These are phyloP conservation scores for Leishmania aethiopica DNA, from an alignment of 208 protist genomes.

Conservation along the genomic window DNA sequence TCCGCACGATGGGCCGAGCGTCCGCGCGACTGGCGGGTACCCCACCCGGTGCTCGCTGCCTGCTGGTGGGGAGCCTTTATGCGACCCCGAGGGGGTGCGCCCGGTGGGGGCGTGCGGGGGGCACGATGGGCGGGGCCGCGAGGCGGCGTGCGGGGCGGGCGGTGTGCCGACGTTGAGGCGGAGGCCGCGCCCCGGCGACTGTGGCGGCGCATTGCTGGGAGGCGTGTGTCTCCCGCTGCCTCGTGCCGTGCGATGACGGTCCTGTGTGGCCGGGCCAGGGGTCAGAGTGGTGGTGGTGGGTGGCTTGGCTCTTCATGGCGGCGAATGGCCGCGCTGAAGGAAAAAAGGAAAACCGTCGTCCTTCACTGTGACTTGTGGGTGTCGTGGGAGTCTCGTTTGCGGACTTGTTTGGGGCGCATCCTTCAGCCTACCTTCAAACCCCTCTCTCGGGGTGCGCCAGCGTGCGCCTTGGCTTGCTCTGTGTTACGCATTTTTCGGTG, in stretches of 20 bases:
- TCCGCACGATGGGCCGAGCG: not conserved
- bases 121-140: too few species aligned
- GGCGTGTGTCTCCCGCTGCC: not conserved
- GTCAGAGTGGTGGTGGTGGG: not conserved
- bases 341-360: not conserved
- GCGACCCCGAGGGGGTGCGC: not conserved
- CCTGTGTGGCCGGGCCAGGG: not conserved
- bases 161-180: too few species aligned
- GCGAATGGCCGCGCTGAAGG: not conserved
- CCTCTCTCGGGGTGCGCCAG: not conserved
- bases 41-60: not conserved
- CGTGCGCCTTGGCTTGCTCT: not conserved
- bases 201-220: not conserved
- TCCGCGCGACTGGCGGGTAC: not conserved
- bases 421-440: not conserved
- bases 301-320: not conserved
- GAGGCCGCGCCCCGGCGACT: not conserved
- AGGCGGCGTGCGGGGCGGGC: not conserved
- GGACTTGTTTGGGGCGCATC: not conserved
- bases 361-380: not conserved
- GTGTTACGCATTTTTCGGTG: not conserved
- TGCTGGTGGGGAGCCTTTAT: not conserved
- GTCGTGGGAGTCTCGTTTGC: not conserved
- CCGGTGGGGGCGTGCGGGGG: not conserved
- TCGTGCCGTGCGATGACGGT: not conserved